These are phyloP conservation scores for Phytopythium montanum DNA, from an alignment of 352 stramenopile species.

Conservation along the genomic window DNA sequence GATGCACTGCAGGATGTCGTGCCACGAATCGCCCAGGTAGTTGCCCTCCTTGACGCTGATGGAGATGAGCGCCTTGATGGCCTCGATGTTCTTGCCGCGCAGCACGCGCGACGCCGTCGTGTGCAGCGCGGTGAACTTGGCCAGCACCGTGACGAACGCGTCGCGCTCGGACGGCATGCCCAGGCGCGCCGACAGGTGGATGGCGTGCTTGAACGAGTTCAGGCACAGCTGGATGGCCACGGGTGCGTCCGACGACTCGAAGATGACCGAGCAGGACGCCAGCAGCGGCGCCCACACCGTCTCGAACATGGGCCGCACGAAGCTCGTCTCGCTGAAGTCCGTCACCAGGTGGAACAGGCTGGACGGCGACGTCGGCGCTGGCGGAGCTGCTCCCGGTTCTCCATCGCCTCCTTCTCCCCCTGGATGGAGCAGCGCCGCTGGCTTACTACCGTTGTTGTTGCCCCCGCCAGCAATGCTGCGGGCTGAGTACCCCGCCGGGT, in stretches of 20 bases:
- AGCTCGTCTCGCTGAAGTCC: slow-evolving; percentile 60
- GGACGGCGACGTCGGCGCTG: slow-evolving; percentile 21
- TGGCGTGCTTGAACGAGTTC: slow-evolving; percentile 94
- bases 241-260: slow-evolving; percentile 93
- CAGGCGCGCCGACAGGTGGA: slow-evolving; percentile 86
- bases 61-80: slow-evolving; percentile 95
- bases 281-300: slow-evolving; percentile 97
- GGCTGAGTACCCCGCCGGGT: slow-evolving; percentile 26
- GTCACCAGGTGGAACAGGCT: slow-evolving; percentile 65
- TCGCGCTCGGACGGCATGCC: slow-evolving; percentile 93
- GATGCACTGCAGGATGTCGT: slow-evolving; percentile 95
- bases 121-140: slow-evolving; percentile 96
- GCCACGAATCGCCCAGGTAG: slow-evolving; percentile 96
- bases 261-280: slow-evolving; percentile 95
- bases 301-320: slow-evolving; percentile 97
- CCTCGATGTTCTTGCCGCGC: slow-evolving; percentile 97
- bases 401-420: slow-evolving; percentile 9
- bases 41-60: slow-evolving; percentile 97
- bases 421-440: slow-evolving; percentile 4
- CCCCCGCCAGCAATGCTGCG: slow-evolving; percentile 9
- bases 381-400: slow-evolving; percentile 13
- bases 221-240: slow-evolving; percentile 93
- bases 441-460: slow-evolving; percentile 1
- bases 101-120: slow-evolving; percentile 91
- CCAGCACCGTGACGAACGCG: slow-evolving; percentile 95